phyloP scores from a whole-genome alignment of 2,329 filamentous ascomycete genomes.

The Stachybotrys elegans region DNA sequence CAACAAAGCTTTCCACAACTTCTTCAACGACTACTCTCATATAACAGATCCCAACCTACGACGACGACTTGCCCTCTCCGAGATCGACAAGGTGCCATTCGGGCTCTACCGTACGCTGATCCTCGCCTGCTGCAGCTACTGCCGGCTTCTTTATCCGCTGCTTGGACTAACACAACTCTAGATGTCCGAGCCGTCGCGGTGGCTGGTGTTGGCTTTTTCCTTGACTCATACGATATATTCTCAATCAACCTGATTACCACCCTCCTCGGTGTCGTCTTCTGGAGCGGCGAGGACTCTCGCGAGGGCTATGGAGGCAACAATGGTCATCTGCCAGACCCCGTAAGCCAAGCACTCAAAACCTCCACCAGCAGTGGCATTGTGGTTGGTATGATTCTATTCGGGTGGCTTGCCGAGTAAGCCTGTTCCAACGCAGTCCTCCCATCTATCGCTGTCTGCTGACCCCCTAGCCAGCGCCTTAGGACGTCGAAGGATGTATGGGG shows the following conservation, averaged over 20 bases:
- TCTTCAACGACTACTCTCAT: conserved; percentile 63
- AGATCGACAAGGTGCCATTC: conserved; percentile 75
- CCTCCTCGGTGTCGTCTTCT: conserved; percentile 74
- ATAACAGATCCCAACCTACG: conserved; percentile 71
- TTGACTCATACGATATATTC: conserved; percentile 78
- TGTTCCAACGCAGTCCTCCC: not conserved
- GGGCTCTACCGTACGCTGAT: conserved; percentile 57
- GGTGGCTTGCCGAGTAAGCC: conserved; percentile 63
- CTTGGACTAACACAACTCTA: conserved; percentile 11
- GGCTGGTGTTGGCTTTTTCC: conserved; percentile 78
- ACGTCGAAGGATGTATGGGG: conserved; percentile 76
- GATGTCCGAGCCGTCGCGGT: conserved; percentile 69
- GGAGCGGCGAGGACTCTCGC: conserved; percentile 40
- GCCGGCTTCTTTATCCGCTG: too few species aligned
- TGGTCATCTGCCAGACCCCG: conserved; percentile 55
- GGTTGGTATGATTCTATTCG: conserved; percentile 72
- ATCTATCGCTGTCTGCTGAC: not conserved
- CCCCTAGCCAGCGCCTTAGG: conserved; percentile 49
- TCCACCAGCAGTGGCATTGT: conserved; percentile 75
- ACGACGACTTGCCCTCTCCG: conserved; percentile 67
- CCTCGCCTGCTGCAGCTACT: not conserved
- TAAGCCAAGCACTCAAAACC: conserved; percentile 75
- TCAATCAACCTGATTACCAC: conserved; percentile 70
- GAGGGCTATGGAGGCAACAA: conserved; percentile 47
- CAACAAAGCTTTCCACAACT: conserved; percentile 69